Evolutionary conservation across 164 flowering plant species (phyloP).

Genomic region (Dillenia suffruticosa): DNA sequence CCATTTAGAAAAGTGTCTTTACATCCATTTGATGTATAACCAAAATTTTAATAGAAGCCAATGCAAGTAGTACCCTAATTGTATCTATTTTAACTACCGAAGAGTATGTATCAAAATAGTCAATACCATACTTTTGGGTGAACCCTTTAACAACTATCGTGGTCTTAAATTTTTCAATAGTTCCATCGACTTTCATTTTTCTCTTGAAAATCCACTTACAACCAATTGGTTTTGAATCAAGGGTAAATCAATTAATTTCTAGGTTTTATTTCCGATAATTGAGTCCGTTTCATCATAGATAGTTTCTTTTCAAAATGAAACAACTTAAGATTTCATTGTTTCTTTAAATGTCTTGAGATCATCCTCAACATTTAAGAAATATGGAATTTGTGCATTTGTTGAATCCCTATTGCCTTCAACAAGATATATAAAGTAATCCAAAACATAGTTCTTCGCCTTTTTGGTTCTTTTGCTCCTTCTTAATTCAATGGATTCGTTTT

Average conservation of each 20-base stretch:
- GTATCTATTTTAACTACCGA: not conserved
- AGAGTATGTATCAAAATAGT: not conserved
- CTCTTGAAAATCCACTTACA: not conserved
- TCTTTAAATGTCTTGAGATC: too few relatives aligned
- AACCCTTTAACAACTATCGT: not conserved
- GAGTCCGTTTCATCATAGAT: too few relatives aligned
- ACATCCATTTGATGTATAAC: not conserved
- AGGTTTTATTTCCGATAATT: too few relatives aligned
- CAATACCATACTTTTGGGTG: not conserved
- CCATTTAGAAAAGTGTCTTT: not conserved
- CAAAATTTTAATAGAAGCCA: not conserved
- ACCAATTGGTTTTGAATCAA: not conserved
- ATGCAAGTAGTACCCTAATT: not conserved
- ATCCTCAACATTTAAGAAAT: not conserved
- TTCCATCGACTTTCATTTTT: too few relatives aligned
- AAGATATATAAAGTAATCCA: not conserved
- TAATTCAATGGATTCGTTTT: too few relatives aligned
- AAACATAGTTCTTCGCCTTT: not conserved
- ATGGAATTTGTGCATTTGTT: not conserved
- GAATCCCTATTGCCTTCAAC: not conserved
- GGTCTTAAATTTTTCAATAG: not conserved
- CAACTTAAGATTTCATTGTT: too few relatives aligned
- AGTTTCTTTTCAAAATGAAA: too few relatives aligned
- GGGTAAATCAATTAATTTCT: too few relatives aligned
- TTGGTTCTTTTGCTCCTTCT: not conserved